phyloP scores from a whole-genome alignment of 495 filamentous ascomycete species.

The Melanomma pulvis-pyrius region DNA sequence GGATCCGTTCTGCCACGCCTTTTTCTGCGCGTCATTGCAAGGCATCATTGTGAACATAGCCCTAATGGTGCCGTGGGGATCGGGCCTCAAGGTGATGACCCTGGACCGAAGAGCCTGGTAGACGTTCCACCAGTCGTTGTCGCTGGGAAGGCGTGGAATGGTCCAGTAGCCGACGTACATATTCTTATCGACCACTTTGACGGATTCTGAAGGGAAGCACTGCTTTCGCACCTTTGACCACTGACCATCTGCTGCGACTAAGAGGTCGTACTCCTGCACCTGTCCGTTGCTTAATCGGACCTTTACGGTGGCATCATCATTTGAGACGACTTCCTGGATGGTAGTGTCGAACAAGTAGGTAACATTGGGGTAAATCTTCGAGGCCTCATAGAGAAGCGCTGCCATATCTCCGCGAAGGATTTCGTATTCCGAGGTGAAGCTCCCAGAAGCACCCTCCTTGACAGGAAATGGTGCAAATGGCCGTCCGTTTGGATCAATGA shows the following conservation, averaged over 20 bases:
- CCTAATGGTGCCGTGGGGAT: conserved; percentile 32
- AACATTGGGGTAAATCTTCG: conserved; percentile 40
- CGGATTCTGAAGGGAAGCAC: conserved; percentile 16
- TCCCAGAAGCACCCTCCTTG: conserved; percentile 37
- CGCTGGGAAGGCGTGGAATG: conserved; percentile 28
- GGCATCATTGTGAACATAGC: conserved; percentile 41
- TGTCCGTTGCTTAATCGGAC: conserved; percentile 34
- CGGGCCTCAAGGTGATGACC: conserved; percentile 40
- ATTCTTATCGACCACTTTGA: conserved; percentile 20
- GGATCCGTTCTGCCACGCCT: conserved; percentile 36
- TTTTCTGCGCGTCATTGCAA: conserved; percentile 38
- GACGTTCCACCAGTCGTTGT: conserved; percentile 46
- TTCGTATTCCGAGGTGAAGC: conserved; percentile 50
- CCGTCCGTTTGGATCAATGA: conserved; percentile 43
- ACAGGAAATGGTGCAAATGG: conserved; percentile 40
- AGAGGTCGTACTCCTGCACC: conserved; percentile 28
- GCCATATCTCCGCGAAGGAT: conserved; percentile 53
- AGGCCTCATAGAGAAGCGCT: conserved; percentile 45
- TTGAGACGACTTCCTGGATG: conserved; percentile 22
- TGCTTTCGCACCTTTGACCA: conserved; percentile 32
- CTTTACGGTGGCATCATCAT: conserved; percentile 26
- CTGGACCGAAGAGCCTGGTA: conserved; percentile 45
- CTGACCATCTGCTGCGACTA: conserved; percentile 40
- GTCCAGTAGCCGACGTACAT: conserved; percentile 37
- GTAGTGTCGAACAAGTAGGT: conserved; percentile 46